Evolutionary conservation across 2,329 filamentous ascomycete species (phyloP).

Genomic region (Dactylonectria macrodidyma): DNA sequence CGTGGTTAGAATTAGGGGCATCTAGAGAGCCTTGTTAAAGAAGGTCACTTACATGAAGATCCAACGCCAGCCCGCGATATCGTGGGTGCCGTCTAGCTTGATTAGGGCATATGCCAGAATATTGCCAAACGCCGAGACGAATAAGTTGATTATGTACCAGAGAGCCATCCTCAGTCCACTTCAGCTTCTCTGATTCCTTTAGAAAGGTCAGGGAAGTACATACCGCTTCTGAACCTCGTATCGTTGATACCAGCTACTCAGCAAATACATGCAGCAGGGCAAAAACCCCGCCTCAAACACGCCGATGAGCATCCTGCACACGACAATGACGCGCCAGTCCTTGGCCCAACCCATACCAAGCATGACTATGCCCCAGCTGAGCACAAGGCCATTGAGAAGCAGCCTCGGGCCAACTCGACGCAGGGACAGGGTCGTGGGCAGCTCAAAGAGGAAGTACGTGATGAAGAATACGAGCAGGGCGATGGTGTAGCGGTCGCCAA

Average conservation of each 20-base stretch:
- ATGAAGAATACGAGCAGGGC: conserved; percentile 50
- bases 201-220: not conserved
- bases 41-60: conserved; percentile 29
- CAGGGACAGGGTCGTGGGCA: conserved; percentile 50
- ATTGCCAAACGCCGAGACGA: conserved; percentile 48
- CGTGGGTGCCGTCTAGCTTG: conserved; percentile 59
- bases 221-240: conserved; percentile 73
- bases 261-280: conserved; percentile 60
- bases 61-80: conserved; percentile 65
- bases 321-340: conserved; percentile 35
- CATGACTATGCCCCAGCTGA: conserved; percentile 51
- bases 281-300: conserved; percentile 63
- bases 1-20: not conserved
- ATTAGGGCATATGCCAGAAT: conserved; percentile 48
- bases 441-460: conserved; percentile 51
- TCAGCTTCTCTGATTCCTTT: not conserved
- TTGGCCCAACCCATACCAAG: conserved; percentile 50
- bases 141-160: conserved; percentile 50
- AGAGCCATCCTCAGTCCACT: conserved; percentile 45
- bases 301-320: conserved; percentile 33
- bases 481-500: conserved; percentile 49
- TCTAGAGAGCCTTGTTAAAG: not conserved
- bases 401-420: conserved; percentile 49
- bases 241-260: conserved; percentile 51
- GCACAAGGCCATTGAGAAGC: conserved; percentile 49